Base-by-base conservation (phyloP, 2,329 filamentous ascomycete species). In the Gaeumannomyces tritici region DNA sequence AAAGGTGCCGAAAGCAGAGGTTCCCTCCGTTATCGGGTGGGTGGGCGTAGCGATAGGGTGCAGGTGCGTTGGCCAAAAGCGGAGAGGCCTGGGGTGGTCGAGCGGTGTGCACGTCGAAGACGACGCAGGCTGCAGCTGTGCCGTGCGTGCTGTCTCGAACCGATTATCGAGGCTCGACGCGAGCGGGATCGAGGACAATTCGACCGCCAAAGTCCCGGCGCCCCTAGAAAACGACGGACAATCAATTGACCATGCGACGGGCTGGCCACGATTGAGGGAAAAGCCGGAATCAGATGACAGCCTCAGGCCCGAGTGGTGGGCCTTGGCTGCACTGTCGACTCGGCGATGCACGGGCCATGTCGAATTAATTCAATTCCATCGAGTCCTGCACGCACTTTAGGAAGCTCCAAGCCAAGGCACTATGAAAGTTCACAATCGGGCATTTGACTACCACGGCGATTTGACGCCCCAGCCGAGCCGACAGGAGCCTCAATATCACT, bases 391-490 rank as follows among this genome's bases (percentile, higher is more conserved):
- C n/a, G n/a, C n/a, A n/a, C n/a, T n/a, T n/a, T n/a, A n/a, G n/a
- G n/a, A n/a, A n/a, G n/a, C n/a, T n/a, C n/a, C n/a, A n/a, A n/a
- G n/a, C n/a, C n/a, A 56, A 27, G 13, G 54, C 26, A 31, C 11
- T 27, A n/a, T n/a, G n/a, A n/a, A 57, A 60, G n/a, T 79, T 78
- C 1, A 90, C 83, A 64, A 73, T 75, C n/a, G n/a, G 29, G 51
- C 87, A 90, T 67, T 90, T 84, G 62, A 87, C 85, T 66, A 89
- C 87, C 0, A 83, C 85, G 0, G 79, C 88, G 0, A 71, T 89
- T 0, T 90, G 88, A 70, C 90, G 88, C 67, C 88, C 88, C 0
- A 85, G 86, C 0, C 78, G 88, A 2, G 87, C 88, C 2, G 88
- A 0, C 84, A 83, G 68, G 80, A 83, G 11, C 84, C 87, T 0